Conservation (phyloP, 352 stramenopile species). For the Phytophthora chlamydospora region DNA sequence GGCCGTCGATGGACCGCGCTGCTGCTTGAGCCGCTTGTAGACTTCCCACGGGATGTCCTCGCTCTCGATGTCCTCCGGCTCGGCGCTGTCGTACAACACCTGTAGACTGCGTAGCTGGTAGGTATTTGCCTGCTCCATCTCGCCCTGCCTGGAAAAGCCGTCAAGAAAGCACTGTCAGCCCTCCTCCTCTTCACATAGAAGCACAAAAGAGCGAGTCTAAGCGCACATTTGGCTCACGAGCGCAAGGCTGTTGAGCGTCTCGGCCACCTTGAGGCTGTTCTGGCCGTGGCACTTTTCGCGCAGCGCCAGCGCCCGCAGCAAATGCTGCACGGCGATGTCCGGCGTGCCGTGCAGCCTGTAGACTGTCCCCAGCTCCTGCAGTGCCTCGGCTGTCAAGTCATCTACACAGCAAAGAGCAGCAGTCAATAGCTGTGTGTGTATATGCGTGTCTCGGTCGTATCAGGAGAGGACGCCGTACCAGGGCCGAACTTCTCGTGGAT, state of each 20-base stretch:
- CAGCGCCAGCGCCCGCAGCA: conserved; percentile 56
- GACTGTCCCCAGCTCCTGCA: conserved; percentile 71
- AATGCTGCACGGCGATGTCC: conserved; percentile 63
- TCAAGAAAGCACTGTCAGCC: background rate
- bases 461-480: conserved; percentile 33
- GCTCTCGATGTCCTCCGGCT: conserved; percentile 75
- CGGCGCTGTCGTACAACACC: conserved; percentile 52
- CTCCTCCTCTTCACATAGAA: background rate
- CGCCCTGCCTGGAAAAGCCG: conserved; percentile 38
- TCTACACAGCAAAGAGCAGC: conserved; percentile 31
- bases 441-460: background rate
- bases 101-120: conserved; percentile 67
- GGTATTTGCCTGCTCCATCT: conserved; percentile 42
- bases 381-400: conserved; percentile 60
- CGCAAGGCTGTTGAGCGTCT: conserved; percentile 82
- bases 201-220: background rate
- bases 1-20: conserved; percentile 63
- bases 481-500: conserved; percentile 84
- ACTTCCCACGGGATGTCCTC: conserved; percentile 81
- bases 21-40: conserved; percentile 78
- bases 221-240: conserved; percentile 56
- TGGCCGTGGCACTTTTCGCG: conserved; percentile 54
- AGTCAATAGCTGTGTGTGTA: conserved; percentile 5
- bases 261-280: conserved; percentile 72
- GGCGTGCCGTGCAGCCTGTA: conserved; percentile 63